phyloP scores from a whole-genome alignment of 768 basidiomycete genomes.

The Tricholoma flavovirens region DNA sequence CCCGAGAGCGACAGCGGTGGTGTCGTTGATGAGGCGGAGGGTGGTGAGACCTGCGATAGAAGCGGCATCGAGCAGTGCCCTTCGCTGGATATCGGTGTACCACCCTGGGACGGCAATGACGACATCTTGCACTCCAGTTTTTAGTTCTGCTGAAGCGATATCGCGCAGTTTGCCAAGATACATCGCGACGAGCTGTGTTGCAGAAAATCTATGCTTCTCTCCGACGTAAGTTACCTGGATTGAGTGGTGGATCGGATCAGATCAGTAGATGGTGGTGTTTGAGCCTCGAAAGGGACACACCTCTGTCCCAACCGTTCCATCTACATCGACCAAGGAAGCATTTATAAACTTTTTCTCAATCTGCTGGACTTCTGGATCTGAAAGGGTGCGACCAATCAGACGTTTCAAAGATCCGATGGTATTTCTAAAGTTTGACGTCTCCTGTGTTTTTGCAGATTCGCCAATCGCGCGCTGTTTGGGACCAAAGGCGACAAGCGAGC shows the following conservation, averaged over 20 bases:
- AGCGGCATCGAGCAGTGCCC: conserved; percentile 87
- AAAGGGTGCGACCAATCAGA: conserved; percentile 74
- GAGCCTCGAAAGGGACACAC: conserved; percentile 41
- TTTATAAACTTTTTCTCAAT: conserved; percentile 91
- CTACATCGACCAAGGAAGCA: conserved; percentile 78
- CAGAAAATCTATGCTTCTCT: conserved; percentile 72
- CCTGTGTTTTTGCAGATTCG: conserved; percentile 94
- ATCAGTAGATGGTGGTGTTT: conserved; percentile 1
- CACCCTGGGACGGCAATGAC: conserved; percentile 96
- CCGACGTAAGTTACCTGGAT: conserved; percentile 82
- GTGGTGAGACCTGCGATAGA: conserved; percentile 83
- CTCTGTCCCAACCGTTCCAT: conserved; percentile 80
- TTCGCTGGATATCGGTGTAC: conserved; percentile 92
- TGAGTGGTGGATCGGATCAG: conserved; percentile 8
- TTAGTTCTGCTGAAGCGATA: conserved; percentile 80
- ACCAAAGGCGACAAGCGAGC: conserved; percentile 93
- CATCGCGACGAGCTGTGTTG: conserved; percentile 87
- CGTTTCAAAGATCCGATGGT: conserved; percentile 92
- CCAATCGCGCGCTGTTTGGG: conserved; percentile 88
- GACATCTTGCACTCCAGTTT: conserved; percentile 80
- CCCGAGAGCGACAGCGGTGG: conserved; percentile 91
- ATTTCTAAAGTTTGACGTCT: conserved; percentile 97
- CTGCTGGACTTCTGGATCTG: conserved; percentile 76
- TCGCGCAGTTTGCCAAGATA: conserved; percentile 91
- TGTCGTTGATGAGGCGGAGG: conserved; percentile 95